Conservation (phyloP, 345 rosid species). For the Brassica rapa region DNA sequence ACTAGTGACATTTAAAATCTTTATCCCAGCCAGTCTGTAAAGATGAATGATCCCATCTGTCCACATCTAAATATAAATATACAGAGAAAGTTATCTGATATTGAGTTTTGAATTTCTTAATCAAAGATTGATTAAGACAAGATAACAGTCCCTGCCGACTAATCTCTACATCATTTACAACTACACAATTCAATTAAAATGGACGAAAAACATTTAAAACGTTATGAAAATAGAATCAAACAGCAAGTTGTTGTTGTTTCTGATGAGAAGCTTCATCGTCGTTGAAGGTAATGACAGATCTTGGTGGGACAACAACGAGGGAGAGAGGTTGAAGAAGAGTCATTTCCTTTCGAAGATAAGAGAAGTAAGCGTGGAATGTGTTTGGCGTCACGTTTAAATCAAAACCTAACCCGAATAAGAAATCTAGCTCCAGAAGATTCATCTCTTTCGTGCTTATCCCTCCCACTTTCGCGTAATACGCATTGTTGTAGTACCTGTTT, state of each 20-base stretch:
- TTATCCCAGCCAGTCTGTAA: slow-evolving; percentile 36
- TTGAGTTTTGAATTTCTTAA: slow-evolving; percentile 13
- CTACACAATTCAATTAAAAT: slow-evolving; percentile 39
- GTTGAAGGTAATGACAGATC: slow-evolving; percentile 48
- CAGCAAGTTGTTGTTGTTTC: slow-evolving; percentile 59
- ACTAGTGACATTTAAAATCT: slow-evolving; percentile 17
- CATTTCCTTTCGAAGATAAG: slow-evolving; percentile 71
- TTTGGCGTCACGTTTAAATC: slow-evolving; percentile 76
- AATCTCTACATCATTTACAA: slow-evolving; percentile 36
- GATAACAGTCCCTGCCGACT: slow-evolving; percentile 36
- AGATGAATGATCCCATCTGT: slow-evolving; percentile 25
- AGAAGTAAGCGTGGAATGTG: slow-evolving; percentile 66
- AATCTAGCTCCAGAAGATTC: slow-evolving; percentile 85
- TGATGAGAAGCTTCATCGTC: slow-evolving; percentile 77
- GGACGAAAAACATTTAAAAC: neutral
- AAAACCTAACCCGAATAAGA: slow-evolving; percentile 80
- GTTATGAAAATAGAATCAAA: slow-evolving; percentile 27
- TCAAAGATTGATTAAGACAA: slow-evolving; percentile 34
- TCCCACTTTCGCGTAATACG: slow-evolving; percentile 93
- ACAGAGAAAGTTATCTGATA: neutral
- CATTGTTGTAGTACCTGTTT: slow-evolving; percentile 71
- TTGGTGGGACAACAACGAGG: slow-evolving; percentile 36
- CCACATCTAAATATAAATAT: slow-evolving; percentile 1
- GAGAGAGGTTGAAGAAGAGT: slow-evolving; percentile 54
- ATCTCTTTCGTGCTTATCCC: slow-evolving; percentile 85